Conservation (phyloP, 306 rosid species). For the Boehmeria nivea region DNA sequence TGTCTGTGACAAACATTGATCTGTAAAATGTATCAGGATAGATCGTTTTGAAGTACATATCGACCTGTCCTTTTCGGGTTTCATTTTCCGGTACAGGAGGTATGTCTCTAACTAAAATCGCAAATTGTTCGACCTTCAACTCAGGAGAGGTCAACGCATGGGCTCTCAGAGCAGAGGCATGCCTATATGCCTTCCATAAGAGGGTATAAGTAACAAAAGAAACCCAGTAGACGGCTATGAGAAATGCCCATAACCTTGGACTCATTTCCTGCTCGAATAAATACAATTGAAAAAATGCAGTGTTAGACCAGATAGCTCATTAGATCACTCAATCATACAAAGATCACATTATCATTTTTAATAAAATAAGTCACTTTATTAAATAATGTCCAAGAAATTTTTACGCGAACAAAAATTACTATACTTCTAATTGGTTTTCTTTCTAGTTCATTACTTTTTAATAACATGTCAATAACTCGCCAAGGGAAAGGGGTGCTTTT, state of each 20-base stretch:
- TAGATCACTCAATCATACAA: too few species aligned
- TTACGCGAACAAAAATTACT: too few species aligned
- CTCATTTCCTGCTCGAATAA: constrained; percentile 41
- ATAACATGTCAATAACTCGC: too few species aligned
- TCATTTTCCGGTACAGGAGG: constrained; percentile 56
- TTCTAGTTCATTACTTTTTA: too few species aligned
- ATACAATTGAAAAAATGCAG: neutral
- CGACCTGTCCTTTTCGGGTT: constrained; percentile 71
- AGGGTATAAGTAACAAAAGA: constrained; percentile 60
- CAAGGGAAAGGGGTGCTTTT: too few species aligned
- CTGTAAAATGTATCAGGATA: constrained; percentile 76
- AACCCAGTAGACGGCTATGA: constrained; percentile 65
- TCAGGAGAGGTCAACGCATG: constrained; percentile 60
- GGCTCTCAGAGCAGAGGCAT: constrained; percentile 51
- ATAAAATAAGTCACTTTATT: too few species aligned
- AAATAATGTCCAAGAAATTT: too few species aligned
- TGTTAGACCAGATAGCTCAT: too few species aligned
- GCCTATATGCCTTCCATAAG: constrained; percentile 84
- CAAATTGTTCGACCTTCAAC: constrained; percentile 61
- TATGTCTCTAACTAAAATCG: constrained; percentile 81
- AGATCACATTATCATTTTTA: too few species aligned
- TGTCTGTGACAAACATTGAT: constrained; percentile 75
- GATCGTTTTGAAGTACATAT: constrained; percentile 52
- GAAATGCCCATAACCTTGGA: constrained; percentile 74
- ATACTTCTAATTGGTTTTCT: too few species aligned